Base-by-base conservation (phyloP, 2,329 filamentous ascomycete genomes). In the Fusarium udum region DNA sequence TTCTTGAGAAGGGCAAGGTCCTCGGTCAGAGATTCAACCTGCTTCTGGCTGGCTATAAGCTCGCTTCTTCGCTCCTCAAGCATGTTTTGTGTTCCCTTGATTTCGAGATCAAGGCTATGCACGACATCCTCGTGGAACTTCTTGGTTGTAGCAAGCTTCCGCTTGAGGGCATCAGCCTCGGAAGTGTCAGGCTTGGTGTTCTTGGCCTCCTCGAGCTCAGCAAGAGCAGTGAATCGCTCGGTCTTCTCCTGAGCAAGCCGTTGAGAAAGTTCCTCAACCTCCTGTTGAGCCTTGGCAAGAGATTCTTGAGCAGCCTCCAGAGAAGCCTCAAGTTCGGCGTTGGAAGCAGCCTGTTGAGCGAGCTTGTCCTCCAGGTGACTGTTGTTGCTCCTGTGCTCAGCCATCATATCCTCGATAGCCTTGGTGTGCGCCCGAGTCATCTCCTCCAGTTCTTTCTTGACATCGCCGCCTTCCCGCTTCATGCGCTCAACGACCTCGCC, bases 211-310 rank as follows among this genome's bases (percentile, higher is more conserved):
- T 92, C 90, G 22, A 92, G 84, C 57, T 90, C 89, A 26, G 89
- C 89, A 79, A 89, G 85, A 15, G 88, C 86, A 64, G 86, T 87
- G 67, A 89, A 87, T 68, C 88, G 88, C 62, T 87, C 87, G 83
- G 90, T 89, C 83, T 90, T 90, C 72, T 88, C 87, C 55, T 87
- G 83, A 5, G 87, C 89, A 46, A 91, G 86, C 74, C 87, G 84
- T 74, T 87, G 86, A 62, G 85, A 84, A 70, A 90, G 79, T 31
- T 85, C 83, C 71, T 85, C 84, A 37, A 84, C 78, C 73, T 90
- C 88, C 34, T 82, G 80, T 71, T 87, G 82, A 6, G 83, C 79
- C 77, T 86, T 85, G 58, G 78, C 80, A 22, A 88, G 80, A 26
- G 84, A 81, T 40, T 83, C 82, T 72, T 86, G 83, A 32, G 85